Evolutionary conservation across 75 land plant genomes (phyloP).

Genomic region (Sequoiadendron giganteum): DNA sequence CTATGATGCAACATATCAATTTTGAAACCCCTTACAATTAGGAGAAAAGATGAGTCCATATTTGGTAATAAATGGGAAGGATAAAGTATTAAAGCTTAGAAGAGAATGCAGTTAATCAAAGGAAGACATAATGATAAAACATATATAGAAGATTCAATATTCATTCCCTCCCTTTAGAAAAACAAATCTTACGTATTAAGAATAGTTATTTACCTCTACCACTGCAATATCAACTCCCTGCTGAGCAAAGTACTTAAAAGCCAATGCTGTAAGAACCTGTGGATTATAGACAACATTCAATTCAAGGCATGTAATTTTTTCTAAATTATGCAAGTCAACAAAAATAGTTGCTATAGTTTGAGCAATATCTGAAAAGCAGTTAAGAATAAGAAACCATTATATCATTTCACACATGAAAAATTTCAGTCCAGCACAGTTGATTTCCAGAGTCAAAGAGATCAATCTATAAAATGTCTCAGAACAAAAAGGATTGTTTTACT

Average conservation of each 20-base stretch:
- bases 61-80: background rate
- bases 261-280: constrained; percentile 85
- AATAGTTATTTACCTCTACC: constrained; percentile 59
- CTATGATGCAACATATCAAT: background rate
- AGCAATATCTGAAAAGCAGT: background rate
- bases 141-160: background rate
- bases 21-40: background rate
- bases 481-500: background rate
- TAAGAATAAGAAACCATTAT: background rate
- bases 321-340: background rate
- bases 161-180: background rate
- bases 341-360: background rate
- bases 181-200: background rate
- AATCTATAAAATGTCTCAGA: background rate
- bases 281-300: constrained; percentile 1
- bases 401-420: background rate
- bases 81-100: background rate
- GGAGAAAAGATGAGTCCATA: background rate
- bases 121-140: background rate
- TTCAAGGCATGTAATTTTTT: background rate
- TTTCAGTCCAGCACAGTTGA: background rate
- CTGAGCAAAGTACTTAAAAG: constrained; percentile 76
- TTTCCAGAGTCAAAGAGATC: background rate
- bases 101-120: background rate
- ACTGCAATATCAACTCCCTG: constrained; percentile 85